phyloP scores from a whole-genome alignment of 1,284 basidiomycete genomes.

The Irpex sp. region DNA sequence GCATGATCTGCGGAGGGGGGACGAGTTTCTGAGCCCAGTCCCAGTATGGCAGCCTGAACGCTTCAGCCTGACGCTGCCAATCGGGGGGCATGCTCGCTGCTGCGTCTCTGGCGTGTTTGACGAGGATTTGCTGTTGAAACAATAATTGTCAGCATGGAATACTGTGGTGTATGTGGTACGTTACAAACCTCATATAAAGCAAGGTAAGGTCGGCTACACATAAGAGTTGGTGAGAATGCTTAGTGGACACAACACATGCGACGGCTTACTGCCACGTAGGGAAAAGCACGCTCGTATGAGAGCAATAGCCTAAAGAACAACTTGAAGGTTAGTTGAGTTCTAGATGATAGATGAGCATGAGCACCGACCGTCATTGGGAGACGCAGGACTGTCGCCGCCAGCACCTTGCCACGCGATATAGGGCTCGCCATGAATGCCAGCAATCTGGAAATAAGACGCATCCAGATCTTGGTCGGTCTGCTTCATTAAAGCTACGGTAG shows the following conservation, averaged over 20 bases:
- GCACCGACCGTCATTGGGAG: constrained; percentile 13
- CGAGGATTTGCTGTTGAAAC: constrained; percentile 39
- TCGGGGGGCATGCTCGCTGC: constrained; percentile 22
- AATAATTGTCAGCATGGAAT: not conserved
- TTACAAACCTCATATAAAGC: constrained; percentile 40
- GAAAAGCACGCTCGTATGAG: constrained; percentile 46
- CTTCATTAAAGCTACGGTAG: constrained; percentile 32
- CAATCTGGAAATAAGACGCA: constrained; percentile 41
- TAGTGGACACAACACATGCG: not conserved
- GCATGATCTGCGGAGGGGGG: constrained; percentile 41
- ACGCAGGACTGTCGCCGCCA: constrained; percentile 17
- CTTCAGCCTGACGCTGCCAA: constrained; percentile 35
- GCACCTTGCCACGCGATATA: constrained; percentile 39
- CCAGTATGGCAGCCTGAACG: constrained; percentile 46
- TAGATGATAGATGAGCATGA: not conserved
- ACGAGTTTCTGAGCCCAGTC: constrained; percentile 45
- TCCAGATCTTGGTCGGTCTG: constrained; percentile 26
- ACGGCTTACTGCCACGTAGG: constrained; percentile 42
- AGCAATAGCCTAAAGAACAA: constrained; percentile 40
- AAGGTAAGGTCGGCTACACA: constrained; percentile 38
- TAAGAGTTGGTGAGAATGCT: not conserved
- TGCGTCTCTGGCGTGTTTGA: constrained; percentile 33
- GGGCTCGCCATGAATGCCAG: constrained; percentile 48
- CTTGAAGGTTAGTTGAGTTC: not conserved
- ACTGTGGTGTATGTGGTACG: not conserved